Conservation (phyloP, 441 rosid species). For the Manihot esculenta region DNA sequence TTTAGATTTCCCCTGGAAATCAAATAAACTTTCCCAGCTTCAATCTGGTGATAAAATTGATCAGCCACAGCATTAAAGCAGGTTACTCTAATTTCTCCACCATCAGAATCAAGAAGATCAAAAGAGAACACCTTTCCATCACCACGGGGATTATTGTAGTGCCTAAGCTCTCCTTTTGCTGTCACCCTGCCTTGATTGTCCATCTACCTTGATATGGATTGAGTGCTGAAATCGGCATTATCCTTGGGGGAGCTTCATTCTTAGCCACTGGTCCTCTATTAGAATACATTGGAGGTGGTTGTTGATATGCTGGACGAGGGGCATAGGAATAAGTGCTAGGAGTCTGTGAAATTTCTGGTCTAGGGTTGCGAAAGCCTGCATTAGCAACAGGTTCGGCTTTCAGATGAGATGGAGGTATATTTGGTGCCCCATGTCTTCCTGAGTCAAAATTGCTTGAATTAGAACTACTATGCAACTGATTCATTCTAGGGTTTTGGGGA, state of each 20-base stretch:
- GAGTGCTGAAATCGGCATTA: conserved; percentile 68
- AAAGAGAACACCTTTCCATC: conserved; percentile 86
- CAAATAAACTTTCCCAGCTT: conserved; percentile 49
- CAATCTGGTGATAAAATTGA: conserved; percentile 70
- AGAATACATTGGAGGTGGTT: conserved; percentile 47
- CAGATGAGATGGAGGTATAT: conserved; percentile 27
- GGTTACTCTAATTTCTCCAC: conserved; percentile 91
- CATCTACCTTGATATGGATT: conserved; percentile 84
- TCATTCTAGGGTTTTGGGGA: conserved; percentile 37
- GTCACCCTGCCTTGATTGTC: conserved; percentile 92
- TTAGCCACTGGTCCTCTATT: conserved; percentile 66
- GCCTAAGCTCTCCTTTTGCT: conserved; percentile 65
- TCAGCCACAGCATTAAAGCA: conserved; percentile 89
- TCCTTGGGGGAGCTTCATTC: conserved; percentile 66
- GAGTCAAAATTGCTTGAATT: conserved; percentile 29
- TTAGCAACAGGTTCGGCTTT: conserved; percentile 37
- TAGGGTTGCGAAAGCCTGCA: conserved; percentile 35
- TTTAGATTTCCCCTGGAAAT: conserved; percentile 33
- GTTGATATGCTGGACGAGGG: conserved; percentile 46
- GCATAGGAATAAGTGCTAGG: conserved; percentile 33
- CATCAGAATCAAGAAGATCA: conserved; percentile 83
- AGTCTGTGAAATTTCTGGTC: conserved; percentile 41
- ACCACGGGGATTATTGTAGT: conserved; percentile 69
- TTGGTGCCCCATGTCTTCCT: conserved; percentile 37
- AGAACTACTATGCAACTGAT: conserved; percentile 33